A percentile compares a stretch with the other conserved stretches of the same genome.
These are phyloP conservation scores for Rubroshorea leprosula DNA, from an alignment of 345 rosid species.

Conservation along the genomic window DNA sequence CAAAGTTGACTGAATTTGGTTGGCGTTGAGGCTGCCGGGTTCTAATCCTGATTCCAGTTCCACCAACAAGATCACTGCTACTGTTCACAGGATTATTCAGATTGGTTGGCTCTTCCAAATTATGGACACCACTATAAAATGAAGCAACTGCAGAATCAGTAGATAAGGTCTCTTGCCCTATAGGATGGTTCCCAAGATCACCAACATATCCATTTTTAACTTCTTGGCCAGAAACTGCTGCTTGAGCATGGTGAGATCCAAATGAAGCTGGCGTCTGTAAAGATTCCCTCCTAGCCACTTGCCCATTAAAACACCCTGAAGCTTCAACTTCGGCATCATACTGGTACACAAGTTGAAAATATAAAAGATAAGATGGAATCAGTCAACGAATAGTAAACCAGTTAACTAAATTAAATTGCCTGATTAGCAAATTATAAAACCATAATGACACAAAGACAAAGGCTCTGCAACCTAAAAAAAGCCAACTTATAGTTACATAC, in stretches of 20 bases:
- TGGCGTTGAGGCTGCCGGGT: conserved; percentile 33
- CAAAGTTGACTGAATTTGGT: conserved; percentile 20
- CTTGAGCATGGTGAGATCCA: conserved; percentile 24
- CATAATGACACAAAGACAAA: background rate
- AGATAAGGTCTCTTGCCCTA: conserved; percentile 30
- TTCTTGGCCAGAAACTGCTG: conserved; percentile 19
- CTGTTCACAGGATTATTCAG: conserved; percentile 27
- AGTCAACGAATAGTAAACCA: background rate
- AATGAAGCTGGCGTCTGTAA: conserved; percentile 34
- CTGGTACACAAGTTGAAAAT: conserved; percentile 16
- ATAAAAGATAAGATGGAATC: background rate
- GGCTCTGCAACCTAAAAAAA: background rate
- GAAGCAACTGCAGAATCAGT: conserved; percentile 31
- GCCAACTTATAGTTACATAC: background rate
- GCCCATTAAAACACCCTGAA: conserved; percentile 22
- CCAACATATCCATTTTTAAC: conserved; percentile 17
- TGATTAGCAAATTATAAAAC: background rate
- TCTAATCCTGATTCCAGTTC: conserved; percentile 57
- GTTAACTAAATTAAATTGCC: background rate
- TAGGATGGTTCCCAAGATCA: conserved; percentile 15
- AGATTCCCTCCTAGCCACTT: conserved; percentile 26
- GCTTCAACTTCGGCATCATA: conserved; percentile 20
- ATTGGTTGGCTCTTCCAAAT: conserved; percentile 27
- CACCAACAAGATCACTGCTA: conserved; percentile 20
- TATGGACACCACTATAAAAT: conserved; percentile 25